Percentiles rank a stretch among this genome's conserved stretches.
Evolutionary conservation across 1,284 basidiomycete species (phyloP).

Genomic region (Porogramme epimiltina): DNA sequence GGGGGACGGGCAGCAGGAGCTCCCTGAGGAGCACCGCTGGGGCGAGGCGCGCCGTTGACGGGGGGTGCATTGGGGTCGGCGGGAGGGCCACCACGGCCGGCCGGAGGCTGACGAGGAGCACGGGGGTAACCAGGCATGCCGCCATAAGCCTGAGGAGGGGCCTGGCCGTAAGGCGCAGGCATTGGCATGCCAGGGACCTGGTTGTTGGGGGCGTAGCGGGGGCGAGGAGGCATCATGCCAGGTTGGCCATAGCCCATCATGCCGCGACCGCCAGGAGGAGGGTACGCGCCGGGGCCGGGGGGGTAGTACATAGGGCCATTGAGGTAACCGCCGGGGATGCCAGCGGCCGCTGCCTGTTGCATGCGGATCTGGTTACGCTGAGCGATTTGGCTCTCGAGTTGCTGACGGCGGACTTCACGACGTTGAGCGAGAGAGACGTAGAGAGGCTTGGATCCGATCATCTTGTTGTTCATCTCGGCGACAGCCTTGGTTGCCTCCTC

Average conservation of each 20-base stretch:
- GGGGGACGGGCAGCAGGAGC: slow-evolving; percentile 40
- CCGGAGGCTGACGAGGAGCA: slow-evolving; percentile 45
- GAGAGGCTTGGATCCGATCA: slow-evolving; percentile 98
- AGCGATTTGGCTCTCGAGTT: slow-evolving; percentile 97
- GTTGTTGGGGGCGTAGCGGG: slow-evolving; percentile 77
- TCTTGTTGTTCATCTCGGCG: slow-evolving; percentile 99
- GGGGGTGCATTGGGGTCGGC: slow-evolving; percentile 60
- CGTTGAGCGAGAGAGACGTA: slow-evolving; percentile 99
- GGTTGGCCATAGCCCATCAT: slow-evolving; percentile 86
- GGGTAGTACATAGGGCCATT: slow-evolving; percentile 89
- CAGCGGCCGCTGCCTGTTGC: slow-evolving; percentile 89
- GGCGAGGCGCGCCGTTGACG: slow-evolving; percentile 46
- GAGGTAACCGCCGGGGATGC: slow-evolving; percentile 82
- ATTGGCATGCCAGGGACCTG: slow-evolving; percentile 79
- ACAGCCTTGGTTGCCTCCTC: slow-evolving; percentile 99
- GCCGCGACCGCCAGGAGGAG: slow-evolving; percentile 76
- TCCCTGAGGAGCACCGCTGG: slow-evolving; percentile 49
- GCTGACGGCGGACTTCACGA: slow-evolving; percentile 97
- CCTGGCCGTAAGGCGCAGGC: slow-evolving; percentile 67
- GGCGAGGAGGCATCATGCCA: slow-evolving; percentile 86
- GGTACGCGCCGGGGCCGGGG: slow-evolving; percentile 78
- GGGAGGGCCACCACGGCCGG: slow-evolving; percentile 46
- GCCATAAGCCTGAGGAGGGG: slow-evolving; percentile 69
- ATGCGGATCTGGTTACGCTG: slow-evolving; percentile 95
- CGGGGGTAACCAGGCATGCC: slow-evolving; percentile 67